Evolutionary conservation across 2,329 filamentous ascomycete species (phyloP), one percentile per base, ranked within the genome.

Genomic region (Neofusicoccum cordaticola): DNA sequence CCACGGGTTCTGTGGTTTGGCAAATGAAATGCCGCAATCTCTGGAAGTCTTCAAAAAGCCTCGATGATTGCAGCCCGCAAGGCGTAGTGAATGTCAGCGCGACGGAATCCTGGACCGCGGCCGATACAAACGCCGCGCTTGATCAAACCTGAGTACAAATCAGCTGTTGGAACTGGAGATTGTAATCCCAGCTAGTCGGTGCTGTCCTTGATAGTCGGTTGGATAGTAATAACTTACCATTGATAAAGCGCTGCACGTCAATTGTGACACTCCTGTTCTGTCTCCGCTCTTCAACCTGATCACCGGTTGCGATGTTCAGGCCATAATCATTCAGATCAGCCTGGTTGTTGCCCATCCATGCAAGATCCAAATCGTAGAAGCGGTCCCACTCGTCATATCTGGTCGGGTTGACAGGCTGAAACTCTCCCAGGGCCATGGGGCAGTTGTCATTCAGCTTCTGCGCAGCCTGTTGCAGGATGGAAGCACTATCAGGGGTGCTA

Each of bases 101-200:
- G 72, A 65, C 78, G 74, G 65, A 79, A 82, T 0, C 80, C 80
- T 3, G 80, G 79, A 8, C 77, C 70, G 37, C 79, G 73, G n/a
- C 79, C 80, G 9, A 82, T 72, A 66, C 80, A 82, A 27, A 80
- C 73, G 17, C 69, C 74, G 35, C 74, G 71, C 39, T 73, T 74
- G 63, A 77, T 72, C 8, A 79, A 66, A 37, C 73, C 77, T 79
- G 58, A 35, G 9, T 19, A 22, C 22, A 42, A 15, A 37, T 64
- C 27, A 64, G 53, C n/a, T 12, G 37, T 13, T 17, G n/a, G 15
- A 19, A 52, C 31, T 53, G 12, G 2, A 15, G 15, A 47, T 7
- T 31, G n/a, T 9, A 17, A 37, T 13, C 4, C 13, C 27, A 2
- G 27, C 27, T 7, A 7, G 1, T 31, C 27, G 27, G 27, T 31